Evolutionary conservation across 2,329 filamentous ascomycete species (phyloP), one percentile per base, ranked within the genome.

Genomic region (Acephala macrosclerotiorum): DNA sequence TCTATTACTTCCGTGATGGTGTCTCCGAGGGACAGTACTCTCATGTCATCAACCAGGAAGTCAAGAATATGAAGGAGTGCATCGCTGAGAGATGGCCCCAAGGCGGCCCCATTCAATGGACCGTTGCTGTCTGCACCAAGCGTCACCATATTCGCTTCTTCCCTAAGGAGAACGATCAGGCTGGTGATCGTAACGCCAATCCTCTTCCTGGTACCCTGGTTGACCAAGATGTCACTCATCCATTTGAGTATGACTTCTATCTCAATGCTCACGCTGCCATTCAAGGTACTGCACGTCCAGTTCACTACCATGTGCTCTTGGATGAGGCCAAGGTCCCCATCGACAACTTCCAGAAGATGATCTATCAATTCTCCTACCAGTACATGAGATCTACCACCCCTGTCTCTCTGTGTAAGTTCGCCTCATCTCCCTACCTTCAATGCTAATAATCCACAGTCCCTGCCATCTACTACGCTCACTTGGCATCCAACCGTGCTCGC

Each of bases 101-200:
- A 45, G 42, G 55, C 69, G 29, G 20, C 20, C 45, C 74, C 68
- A 71, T 73, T 25, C 91, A 91, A 76, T 89, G 97, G 74, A 94
- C 94, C 0, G 93, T 97, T 12, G 87, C 97, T 47, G 86, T 98
- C 55, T 94, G 92, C 0, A 94, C 92, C 1, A 99, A 99, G 84
- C 91, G 96, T 2, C 96, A 99, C 72, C 95, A 97, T 74, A 89
- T 97, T 61, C 91, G 96, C 18, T 94, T 97, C 77, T 98, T 98
- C 81, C 95, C 96, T 0, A 84, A 87, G 57, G 78, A 81, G 0
- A 79, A 77, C 20, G 83, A 86, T 11, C 67, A 65, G 2, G 79
- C 82, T 14, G 84, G 80, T 6, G 96, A 99, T 75, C 84, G 84
- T 58, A 96, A 97, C 70, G 86, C 84, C 40, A 99, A 98, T 74